These are phyloP conservation scores for Proliferodiscus dingleyae DNA, from an alignment of 2,329 filamentous ascomycete species.

Conservation along the genomic window DNA sequence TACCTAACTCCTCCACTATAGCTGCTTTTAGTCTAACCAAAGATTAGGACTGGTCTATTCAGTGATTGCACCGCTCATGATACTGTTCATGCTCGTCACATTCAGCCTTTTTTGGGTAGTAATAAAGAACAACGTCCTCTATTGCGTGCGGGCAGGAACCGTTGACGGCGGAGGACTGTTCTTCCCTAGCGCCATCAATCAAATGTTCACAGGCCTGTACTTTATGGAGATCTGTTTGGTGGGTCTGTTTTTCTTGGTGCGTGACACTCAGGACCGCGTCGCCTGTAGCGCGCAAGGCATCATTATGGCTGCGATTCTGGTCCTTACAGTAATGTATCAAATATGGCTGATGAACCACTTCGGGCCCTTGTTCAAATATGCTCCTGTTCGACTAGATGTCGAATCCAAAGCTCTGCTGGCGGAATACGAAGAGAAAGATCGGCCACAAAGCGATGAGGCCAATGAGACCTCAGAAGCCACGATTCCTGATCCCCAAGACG, in stretches of 20 bases:
- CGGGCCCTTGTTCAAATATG: slow-evolving; percentile 16
- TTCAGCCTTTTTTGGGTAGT: too few species aligned
- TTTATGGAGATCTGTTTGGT: slow-evolving; percentile 16
- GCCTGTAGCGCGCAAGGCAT: slow-evolving; percentile 19
- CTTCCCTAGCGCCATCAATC: slow-evolving; percentile 12
- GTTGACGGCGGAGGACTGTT: slow-evolving; percentile 56
- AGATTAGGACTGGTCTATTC: not conserved
- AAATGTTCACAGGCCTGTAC: slow-evolving; percentile 17
- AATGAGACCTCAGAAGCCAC: not conserved
- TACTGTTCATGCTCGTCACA: too few species aligned
- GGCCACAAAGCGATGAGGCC: not conserved
- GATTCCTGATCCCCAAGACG: too few species aligned
- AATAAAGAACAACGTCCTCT: slow-evolving; percentile 54
- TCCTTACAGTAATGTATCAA: slow-evolving; percentile 9
- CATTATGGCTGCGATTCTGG: slow-evolving; percentile 19
- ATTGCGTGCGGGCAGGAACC: slow-evolving; percentile 76
- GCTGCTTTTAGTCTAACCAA: slow-evolving; percentile 38
- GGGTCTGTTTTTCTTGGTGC: slow-evolving; percentile 18
- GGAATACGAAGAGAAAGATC: slow-evolving; percentile 12
- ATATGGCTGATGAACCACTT: too few species aligned
- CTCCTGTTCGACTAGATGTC: slow-evolving; percentile 8
- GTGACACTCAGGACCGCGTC: slow-evolving; percentile 12
- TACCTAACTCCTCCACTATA: not conserved
- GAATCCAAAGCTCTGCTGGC: slow-evolving; percentile 16
- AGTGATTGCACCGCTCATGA: too few species aligned